Base-by-base conservation (phyloP, 179 eudicot genomes). In the Beta lomatogona region DNA sequence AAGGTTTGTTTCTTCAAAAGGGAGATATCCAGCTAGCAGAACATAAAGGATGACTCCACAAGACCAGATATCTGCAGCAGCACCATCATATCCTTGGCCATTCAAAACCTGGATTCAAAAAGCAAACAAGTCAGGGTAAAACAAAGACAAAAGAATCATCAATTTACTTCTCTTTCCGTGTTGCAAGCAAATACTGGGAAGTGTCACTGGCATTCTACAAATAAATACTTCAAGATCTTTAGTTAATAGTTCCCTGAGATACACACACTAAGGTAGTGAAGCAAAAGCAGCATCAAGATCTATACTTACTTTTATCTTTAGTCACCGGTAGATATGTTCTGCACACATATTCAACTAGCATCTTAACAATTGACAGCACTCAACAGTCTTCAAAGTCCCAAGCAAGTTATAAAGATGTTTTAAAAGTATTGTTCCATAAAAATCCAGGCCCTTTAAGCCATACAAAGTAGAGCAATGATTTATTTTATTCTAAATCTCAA, bases 31-130 rank as follows among this genome's bases (percentile, higher is more conserved):
- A 61, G 97, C 93, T 92, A 90, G 87, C 66, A 92, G 67, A 81
- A 95, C 97, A 87, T 83, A 92, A 55, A 90, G 90, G 81, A 94
- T 91, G 79, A 94, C 95, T 73, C 95, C 98, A 84, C 97, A 94
- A 31, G 98, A 94, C 98, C 98, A 94, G 50, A 94, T 75, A 90
- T 94, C 98, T 75, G 96, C 97, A 81, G 96, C 94, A 75, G 96
- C 96, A 85, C 98, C 98, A 86, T 94, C 96, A 86, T 94, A 94
- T 82, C 96, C 98, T 46, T 77, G 85, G 80, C 88, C 81, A 81
- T 92, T 84, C 86, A 94, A 79, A 79, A 95, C 99, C 98, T 95
- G 80, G 57, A 81, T 54, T 76, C 75, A 50, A 10, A 80, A 57
- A 66, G 2, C 41, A 36, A 36, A 36, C 46, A 46, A 73, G 67